A percentile compares a stretch with the other conserved stretches of the same genome.
These are phyloP conservation scores for Pichia kluyveri DNA, from an alignment of 805 yeast species.

Conservation along the genomic window DNA sequence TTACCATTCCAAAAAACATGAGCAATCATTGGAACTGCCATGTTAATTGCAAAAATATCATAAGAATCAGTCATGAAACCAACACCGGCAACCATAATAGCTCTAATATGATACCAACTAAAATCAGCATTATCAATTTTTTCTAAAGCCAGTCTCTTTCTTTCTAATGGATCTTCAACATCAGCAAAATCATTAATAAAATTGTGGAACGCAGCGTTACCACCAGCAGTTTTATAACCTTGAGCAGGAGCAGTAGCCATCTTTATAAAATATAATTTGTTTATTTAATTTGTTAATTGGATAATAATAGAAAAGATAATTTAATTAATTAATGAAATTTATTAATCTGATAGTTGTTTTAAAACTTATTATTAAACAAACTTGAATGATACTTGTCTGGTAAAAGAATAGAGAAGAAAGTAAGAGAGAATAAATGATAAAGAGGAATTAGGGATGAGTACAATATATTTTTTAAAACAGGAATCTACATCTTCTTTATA, in stretches of 20 bases:
- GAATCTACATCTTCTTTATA: too few species aligned
- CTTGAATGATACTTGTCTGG: neutral
- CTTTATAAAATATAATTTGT: neutral
- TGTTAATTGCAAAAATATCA: conserved; percentile 84
- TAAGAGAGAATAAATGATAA: too few species aligned
- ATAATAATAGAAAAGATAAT: too few species aligned
- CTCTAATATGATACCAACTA: conserved; percentile 77
- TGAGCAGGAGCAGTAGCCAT: neutral
- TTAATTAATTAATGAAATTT: too few species aligned
- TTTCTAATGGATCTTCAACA: conserved; percentile 75
- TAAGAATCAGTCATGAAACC: conserved; percentile 92
- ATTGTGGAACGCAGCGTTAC: conserved; percentile 83
- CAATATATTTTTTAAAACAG: too few species aligned
- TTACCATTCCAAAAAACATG: conserved; percentile 64
- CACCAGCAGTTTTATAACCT: conserved; percentile 44
- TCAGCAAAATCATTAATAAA: conserved; percentile 72
- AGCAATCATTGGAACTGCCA: conserved; percentile 71
- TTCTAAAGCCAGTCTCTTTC: conserved; percentile 79
- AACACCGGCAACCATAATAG: conserved; percentile 83
- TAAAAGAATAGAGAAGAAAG: neutral
- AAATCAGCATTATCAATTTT: conserved; percentile 73
- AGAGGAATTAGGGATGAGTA: too few species aligned
- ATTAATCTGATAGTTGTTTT: too few species aligned
- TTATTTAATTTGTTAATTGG: too few species aligned
- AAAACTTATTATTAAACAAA: too few species aligned